Percentiles rank a stretch among this genome's conserved stretches.
These are phyloP conservation scores for Mycena leptocephala DNA, from an alignment of 768 basidiomycete genomes.

Conservation along the genomic window DNA sequence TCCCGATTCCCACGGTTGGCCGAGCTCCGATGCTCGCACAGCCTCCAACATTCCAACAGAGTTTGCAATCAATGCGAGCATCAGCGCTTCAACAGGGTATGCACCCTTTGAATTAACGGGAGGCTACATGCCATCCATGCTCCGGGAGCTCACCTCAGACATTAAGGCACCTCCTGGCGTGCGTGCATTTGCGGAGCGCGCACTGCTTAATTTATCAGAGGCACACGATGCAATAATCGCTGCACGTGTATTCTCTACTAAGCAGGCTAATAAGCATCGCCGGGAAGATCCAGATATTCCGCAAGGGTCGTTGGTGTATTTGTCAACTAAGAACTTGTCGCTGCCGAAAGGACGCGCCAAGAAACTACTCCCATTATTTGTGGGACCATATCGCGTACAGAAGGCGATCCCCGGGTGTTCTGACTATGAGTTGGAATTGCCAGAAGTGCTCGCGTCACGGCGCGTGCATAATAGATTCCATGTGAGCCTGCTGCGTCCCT, in stretches of 20 bases:
- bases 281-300: slow-evolving; percentile 28
- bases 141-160: not conserved
- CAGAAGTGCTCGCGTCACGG: no score
- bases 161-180: not conserved
- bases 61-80: no score
- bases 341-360: slow-evolving; percentile 49
- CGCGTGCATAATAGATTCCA: no score
- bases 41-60: no score
- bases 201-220: not conserved
- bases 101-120: not conserved
- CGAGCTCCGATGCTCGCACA: no score
- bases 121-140: not conserved
- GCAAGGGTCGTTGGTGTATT: slow-evolving; percentile 48
- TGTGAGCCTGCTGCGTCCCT: slow-evolving; percentile 56
- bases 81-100: not conserved
- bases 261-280: slow-evolving; percentile 30
- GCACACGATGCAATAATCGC: slow-evolving; percentile 46
- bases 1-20: no score
- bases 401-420: slow-evolving; percentile 37
- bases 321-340: slow-evolving; percentile 54
- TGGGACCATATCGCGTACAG: slow-evolving; percentile 27
- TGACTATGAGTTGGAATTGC: no score
- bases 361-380: slow-evolving; percentile 54
- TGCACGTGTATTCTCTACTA: slow-evolving; percentile 36
- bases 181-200: not conserved